Base-by-base conservation (phyloP, 768 basidiomycete species). In the Amanita rubescens region DNA sequence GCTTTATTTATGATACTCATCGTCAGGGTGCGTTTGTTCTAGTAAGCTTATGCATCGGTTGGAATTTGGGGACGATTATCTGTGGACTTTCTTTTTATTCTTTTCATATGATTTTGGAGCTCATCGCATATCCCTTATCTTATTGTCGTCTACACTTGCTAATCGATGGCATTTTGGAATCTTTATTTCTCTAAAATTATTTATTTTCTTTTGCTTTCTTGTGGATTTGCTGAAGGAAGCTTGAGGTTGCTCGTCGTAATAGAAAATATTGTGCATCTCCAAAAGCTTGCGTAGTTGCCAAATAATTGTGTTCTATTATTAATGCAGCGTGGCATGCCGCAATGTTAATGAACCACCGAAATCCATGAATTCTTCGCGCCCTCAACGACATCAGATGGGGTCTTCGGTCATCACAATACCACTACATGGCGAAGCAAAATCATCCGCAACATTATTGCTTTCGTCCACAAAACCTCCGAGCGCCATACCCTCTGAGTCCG, bases 371-470 rank as follows among this genome's bases (percentile, higher is more conserved):
- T 12, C 45, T 24, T n/a, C 24, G 10, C 15, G 24, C 14, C 11
- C 17, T 51, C 38, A 10, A 8, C 19, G 25, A 25, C 24, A 32
- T 30, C 19, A 24, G 24, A 50, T 51, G 51, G 33, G 30, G 5
- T 41, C 41, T 30, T 22, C 51, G 0, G 19, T 37, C 9, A 70
- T 76, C 56, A 59, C 63, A 30, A 57, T 81, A 46, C 71, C 71
- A 27, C 62, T 76, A 30, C 75, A 77, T 56, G 71, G 70, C 33
- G 69, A 67, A 25, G 63, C 69, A 27, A 66, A 69, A 37, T 76
- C 78, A 35, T 71, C 77, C 41, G 77, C 79, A 25, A 59, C 64
- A 55, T 64, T 69, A 53, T 73, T 72, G 57, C 68, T 82, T 15
- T 58, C 69, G 25, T 63, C 64, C 30, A 60, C 63, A 25, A 53